phyloP scores from a whole-genome alignment of 345 rosid genomes.

The Ailanthus altissimus region DNA sequence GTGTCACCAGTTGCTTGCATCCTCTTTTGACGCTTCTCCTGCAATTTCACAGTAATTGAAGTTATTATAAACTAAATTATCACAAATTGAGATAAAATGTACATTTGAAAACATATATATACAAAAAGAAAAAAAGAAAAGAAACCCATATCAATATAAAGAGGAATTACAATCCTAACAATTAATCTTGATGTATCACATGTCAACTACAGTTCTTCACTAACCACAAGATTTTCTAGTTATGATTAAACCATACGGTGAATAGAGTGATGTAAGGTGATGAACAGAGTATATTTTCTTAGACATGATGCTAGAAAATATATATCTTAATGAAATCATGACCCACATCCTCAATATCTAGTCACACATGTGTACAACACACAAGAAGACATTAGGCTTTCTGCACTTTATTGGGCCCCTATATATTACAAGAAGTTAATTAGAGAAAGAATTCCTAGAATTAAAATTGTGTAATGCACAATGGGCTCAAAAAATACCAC shows the following conservation, averaged over 20 bases:
- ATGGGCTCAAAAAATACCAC: too few relatives aligned
- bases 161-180: not conserved
- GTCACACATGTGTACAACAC: not conserved
- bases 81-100: not conserved
- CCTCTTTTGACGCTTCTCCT: slow-evolving; percentile 87
- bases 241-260: not conserved
- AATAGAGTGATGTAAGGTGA: not conserved
- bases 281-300: not conserved
- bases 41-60: slow-evolving; percentile 21
- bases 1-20: slow-evolving; percentile 72
- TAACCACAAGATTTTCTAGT: not conserved
- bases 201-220: not conserved
- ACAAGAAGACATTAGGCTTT: not conserved
- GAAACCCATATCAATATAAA: not conserved
- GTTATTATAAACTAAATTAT: not conserved
- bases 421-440: too few relatives aligned
- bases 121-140: too few relatives aligned
- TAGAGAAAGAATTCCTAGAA: too few relatives aligned
- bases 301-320: not conserved
- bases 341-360: not conserved
- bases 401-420: not conserved
- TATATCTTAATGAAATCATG: not conserved
- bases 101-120: not conserved
- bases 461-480: too few relatives aligned
- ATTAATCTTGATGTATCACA: too few relatives aligned